phyloP scores from a whole-genome alignment of 257 asterid genomes.

The Nyctanthes arbortristis region DNA sequence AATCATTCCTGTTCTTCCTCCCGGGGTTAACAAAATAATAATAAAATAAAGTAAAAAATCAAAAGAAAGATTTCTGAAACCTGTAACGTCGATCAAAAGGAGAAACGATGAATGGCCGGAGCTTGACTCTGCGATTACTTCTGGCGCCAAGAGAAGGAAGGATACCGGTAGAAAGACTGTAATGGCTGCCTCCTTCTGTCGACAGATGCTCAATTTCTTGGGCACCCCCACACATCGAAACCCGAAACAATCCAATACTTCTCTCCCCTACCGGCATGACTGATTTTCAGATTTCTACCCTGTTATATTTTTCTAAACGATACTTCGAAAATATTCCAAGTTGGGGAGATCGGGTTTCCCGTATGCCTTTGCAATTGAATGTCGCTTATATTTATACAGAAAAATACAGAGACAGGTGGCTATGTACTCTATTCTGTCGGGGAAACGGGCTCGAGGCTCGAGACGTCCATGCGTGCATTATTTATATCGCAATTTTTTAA shows the following conservation, averaged over 20 bases:
- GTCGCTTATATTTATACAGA: neutral
- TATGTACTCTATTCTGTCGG: too few relatives aligned
- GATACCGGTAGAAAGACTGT: conserved; percentile 48
- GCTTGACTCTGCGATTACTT: conserved; percentile 46
- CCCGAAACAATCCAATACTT: conserved; percentile 37
- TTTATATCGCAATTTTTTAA: neutral
- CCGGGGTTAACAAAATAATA: too few relatives aligned
- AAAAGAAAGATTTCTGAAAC: conserved; percentile 24
- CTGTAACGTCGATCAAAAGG: conserved; percentile 55
- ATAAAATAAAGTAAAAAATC: too few relatives aligned
- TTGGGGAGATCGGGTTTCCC: neutral
- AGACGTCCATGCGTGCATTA: neutral
- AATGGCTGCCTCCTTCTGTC: conserved; percentile 48
- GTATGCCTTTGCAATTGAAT: neutral
- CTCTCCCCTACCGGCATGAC: conserved; percentile 21
- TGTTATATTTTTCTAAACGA: neutral
- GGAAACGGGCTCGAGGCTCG: neutral
- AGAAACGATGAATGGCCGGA: conserved; percentile 35
- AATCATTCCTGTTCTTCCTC: too few relatives aligned
- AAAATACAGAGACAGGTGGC: too few relatives aligned
- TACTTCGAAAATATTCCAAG: neutral
- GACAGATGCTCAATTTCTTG: conserved; percentile 46
- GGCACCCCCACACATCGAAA: conserved; percentile 47
- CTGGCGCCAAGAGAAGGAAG: conserved; percentile 62
- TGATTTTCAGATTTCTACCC: neutral